These are phyloP conservation scores for Glaciozyma antarctica DNA, from an alignment of 768 basidiomycete genomes.

Conservation along the genomic window DNA sequence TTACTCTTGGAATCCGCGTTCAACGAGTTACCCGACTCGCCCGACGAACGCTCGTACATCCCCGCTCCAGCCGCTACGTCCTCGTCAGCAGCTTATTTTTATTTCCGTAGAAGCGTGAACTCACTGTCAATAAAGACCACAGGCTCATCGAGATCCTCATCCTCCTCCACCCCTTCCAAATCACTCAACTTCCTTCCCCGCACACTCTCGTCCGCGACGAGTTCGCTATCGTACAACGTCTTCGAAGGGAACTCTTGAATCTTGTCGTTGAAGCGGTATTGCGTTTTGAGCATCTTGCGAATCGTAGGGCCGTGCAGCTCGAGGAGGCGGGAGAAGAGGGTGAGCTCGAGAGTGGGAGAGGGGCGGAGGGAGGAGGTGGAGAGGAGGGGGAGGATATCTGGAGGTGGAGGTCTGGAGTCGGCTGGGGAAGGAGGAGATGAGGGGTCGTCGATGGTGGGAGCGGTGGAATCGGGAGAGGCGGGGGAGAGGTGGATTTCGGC, in stretches of 20 bases:
- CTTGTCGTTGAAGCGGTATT: slow-evolving; percentile 51
- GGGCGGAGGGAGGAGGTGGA: slow-evolving; percentile 43
- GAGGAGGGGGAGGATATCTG: background rate
- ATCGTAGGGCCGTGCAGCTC: slow-evolving; percentile 71
- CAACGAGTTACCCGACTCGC: slow-evolving; percentile 37
- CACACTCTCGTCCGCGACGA: slow-evolving; percentile 17
- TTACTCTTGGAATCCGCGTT: slow-evolving; percentile 67
- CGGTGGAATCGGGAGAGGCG: background rate
- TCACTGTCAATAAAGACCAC: slow-evolving; percentile 80
- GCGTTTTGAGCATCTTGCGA: slow-evolving; percentile 67
- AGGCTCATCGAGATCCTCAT: slow-evolving; percentile 63
- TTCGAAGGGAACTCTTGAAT: slow-evolving; percentile 33
- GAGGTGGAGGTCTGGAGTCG: background rate
- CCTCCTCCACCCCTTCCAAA: slow-evolving; percentile 51
- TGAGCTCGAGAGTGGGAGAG: slow-evolving; percentile 69
- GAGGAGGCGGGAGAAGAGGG: slow-evolving; percentile 85
- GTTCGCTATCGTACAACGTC: slow-evolving; percentile 27
- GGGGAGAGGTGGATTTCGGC: background rate
- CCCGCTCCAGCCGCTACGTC: slow-evolving; percentile 29
- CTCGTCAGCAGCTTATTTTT: background rate
- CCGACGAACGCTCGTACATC: slow-evolving; percentile 55
- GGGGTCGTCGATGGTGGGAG: slow-evolving; percentile 37
- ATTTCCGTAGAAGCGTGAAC: background rate
- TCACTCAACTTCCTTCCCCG: slow-evolving; percentile 44
- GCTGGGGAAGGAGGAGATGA: background rate